Evolutionary conservation across 768 basidiomycete genomes (phyloP).

Genomic region (Cubamyces sp.): DNA sequence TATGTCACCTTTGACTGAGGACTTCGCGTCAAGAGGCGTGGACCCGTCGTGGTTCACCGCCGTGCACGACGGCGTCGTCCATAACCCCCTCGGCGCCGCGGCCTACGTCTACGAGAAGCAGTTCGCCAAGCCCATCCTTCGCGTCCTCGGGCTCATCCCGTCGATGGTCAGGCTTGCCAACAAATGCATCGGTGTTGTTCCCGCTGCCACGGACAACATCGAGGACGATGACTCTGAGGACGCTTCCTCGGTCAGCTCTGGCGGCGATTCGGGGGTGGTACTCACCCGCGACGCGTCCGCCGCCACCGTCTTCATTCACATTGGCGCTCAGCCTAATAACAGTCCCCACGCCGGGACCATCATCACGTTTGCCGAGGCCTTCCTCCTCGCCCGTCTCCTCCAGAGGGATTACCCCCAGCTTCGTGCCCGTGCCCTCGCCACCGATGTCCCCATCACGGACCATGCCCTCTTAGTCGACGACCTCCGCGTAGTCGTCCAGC

Average conservation of each 20-base stretch:
- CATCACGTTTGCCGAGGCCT: constrained; percentile 33
- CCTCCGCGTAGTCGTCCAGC: constrained; percentile 22
- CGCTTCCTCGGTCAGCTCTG: background rate
- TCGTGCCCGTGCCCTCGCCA: constrained; percentile 7
- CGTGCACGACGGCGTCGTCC: constrained; percentile 30
- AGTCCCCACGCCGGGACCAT: constrained; percentile 38
- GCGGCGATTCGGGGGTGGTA: background rate
- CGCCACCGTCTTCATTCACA: constrained; percentile 26
- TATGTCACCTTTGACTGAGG: background rate
- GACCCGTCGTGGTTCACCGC: background rate
- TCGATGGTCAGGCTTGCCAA: background rate
- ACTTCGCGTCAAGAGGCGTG: background rate
- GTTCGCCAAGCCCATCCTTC: constrained; percentile 13
- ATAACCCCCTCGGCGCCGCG: constrained; percentile 34
- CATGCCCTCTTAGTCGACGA: constrained; percentile 1
- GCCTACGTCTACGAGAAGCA: constrained; percentile 30
- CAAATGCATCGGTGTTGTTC: background rate
- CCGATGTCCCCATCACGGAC: background rate
- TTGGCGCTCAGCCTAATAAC: constrained; percentile 41
- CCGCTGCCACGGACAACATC: background rate
- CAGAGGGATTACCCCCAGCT: constrained; percentile 11
- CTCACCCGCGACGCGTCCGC: background rate
- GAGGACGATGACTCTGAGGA: background rate
- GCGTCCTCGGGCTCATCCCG: constrained; percentile 15
- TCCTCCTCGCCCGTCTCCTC: constrained; percentile 33